Percentiles rank a stretch among this genome's conserved stretches.
Conservation (phyloP, 108 stramenopile species). For the Skeletonema potamos region DNA sequence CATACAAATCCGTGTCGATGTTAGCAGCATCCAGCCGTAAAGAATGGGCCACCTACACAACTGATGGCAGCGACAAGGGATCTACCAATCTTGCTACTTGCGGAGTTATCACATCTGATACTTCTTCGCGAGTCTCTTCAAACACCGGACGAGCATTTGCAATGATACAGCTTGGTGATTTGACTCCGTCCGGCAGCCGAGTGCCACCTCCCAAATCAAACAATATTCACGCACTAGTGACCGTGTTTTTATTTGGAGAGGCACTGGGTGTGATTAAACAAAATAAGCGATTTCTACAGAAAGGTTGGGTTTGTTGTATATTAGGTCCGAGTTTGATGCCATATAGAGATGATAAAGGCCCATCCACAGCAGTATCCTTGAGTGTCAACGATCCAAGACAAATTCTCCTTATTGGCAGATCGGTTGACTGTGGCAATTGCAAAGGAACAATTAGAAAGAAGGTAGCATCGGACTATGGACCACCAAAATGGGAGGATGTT, state of each 20-base stretch:
- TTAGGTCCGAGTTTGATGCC: slow-evolving; percentile 64
- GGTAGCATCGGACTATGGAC: slow-evolving; percentile 40
- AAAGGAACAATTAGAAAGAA: slow-evolving; percentile 45
- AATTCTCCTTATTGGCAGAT: slow-evolving; percentile 62
- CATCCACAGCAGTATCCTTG: slow-evolving; percentile 47
- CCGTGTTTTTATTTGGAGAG: slow-evolving; percentile 80
- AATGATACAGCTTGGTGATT: slow-evolving; percentile 59
- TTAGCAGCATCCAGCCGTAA: slow-evolving; percentile 19
- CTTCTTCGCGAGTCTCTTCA: slow-evolving; percentile 20
- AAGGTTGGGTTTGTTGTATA: slow-evolving; percentile 64
- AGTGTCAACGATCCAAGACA: slow-evolving; percentile 62
- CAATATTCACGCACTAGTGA: slow-evolving; percentile 53
- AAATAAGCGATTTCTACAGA: slow-evolving; percentile 36
- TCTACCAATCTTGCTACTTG: slow-evolving; percentile 34
- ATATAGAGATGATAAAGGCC: slow-evolving; percentile 9
- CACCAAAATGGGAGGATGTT: slow-evolving; percentile 39
- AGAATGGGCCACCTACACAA: slow-evolving; percentile 19
- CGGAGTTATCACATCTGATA: slow-evolving; percentile 29
- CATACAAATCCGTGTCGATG: slow-evolving; percentile 21
- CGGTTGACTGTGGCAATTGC: slow-evolving; percentile 71
- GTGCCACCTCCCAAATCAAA: background rate
- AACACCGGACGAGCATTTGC: slow-evolving; percentile 73
- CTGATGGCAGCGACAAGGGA: background rate
- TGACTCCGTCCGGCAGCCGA: too few species aligned
- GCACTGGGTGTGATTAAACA: slow-evolving; percentile 26